Conservation (phyloP, 257 asterid species). For the Scutellaria baicalensis region DNA sequence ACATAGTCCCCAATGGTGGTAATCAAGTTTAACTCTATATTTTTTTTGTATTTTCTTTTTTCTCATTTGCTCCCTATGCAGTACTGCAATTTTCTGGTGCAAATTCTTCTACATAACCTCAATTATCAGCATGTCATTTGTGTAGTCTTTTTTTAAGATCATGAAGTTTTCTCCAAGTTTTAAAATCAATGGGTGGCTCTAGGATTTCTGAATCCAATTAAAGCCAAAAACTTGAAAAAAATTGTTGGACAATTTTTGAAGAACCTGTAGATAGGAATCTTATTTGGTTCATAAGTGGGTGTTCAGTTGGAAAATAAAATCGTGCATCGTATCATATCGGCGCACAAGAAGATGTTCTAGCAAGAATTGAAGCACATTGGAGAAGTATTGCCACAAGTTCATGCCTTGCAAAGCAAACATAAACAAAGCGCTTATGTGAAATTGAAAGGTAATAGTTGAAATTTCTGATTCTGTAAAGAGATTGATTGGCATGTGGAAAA, state of each 20-base stretch:
- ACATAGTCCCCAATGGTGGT: too few relatives aligned
- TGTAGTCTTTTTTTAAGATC: neutral
- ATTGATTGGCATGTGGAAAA: too few relatives aligned
- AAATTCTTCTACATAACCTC: neutral
- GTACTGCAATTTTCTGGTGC: neutral
- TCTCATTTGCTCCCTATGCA: neutral
- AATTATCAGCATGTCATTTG: too few relatives aligned
- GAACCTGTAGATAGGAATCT: neutral
- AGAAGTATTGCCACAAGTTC: too few relatives aligned
- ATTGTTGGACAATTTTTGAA: neutral
- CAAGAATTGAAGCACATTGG: too few relatives aligned
- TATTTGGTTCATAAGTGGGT: neutral
- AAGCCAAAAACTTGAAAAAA: neutral
- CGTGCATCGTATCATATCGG: neutral
- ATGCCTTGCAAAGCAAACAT: neutral
- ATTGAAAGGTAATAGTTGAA: too few relatives aligned
- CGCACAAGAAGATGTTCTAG: too few relatives aligned
- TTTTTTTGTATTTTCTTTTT: too few relatives aligned
- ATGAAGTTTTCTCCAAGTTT: neutral
- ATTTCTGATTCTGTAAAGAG: too few relatives aligned
- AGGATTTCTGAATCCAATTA: neutral
- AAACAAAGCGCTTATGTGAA: too few relatives aligned
- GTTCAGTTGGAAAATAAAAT: neutral
- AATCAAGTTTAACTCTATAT: too few relatives aligned
- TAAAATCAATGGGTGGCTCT: neutral